Conservation (phyloP, 192 early-diverging fungal genomes). For the Linnemannia zychae region DNA sequence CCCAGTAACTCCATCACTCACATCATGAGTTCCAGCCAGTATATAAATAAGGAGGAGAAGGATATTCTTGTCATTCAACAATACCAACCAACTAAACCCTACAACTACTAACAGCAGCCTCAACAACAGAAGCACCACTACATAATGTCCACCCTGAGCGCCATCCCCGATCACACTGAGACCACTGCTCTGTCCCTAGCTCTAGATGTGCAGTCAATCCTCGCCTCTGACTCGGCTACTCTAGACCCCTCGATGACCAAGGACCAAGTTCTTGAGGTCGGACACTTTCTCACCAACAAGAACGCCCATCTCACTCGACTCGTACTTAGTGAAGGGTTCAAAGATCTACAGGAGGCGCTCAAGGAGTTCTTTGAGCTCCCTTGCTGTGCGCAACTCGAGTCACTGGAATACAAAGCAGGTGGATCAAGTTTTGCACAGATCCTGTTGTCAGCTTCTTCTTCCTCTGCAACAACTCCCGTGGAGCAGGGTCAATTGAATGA, state of each 20-base stretch:
- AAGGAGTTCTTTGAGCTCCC: slow-evolving; percentile 14
- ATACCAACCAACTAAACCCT: not conserved
- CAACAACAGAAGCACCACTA: not conserved
- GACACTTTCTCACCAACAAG: slow-evolving; percentile 12
- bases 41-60: not conserved
- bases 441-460: slow-evolving; percentile 4
- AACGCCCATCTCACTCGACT: slow-evolving; percentile 14
- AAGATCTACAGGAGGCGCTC: slow-evolving; percentile 27
- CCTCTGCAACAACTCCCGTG: not conserved
- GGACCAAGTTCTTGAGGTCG: slow-evolving; percentile 24
- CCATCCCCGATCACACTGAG: not conserved
- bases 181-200: not conserved
- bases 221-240: slow-evolving; percentile 26
- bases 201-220: slow-evolving; percentile 19
- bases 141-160: not conserved
- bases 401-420: slow-evolving; percentile 28
- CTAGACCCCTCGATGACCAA: slow-evolving; percentile 36
- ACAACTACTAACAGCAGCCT: not conserved
- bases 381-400: slow-evolving; percentile 21
- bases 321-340: slow-evolving; percentile 18
- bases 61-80: too few species aligned
- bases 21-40: not conserved
- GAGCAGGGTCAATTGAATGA: not conserved
- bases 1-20: not conserved
- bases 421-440: slow-evolving; percentile 32